Percentiles rank a stretch among this genome's conserved stretches.
Conservation (phyloP, 805 yeast genomes). For the Metschnikowia vanudenii region DNA sequence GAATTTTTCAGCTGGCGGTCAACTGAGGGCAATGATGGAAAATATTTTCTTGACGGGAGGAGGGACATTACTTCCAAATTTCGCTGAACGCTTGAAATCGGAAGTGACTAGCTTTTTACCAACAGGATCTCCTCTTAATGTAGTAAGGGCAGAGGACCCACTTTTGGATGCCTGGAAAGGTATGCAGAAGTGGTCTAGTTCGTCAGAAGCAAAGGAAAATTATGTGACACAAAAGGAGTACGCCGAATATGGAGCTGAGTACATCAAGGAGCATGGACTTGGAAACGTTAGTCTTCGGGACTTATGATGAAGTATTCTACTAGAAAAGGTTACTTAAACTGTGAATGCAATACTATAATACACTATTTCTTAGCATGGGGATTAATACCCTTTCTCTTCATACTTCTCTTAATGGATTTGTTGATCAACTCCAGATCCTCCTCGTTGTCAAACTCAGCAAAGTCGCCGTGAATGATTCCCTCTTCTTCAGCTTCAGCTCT, state of each 20-base stretch:
- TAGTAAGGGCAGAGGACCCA: conserved; percentile 67
- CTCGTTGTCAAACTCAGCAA: conserved; percentile 74
- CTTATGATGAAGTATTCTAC: neutral
- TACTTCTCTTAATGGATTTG: conserved; percentile 60
- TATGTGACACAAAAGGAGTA: conserved; percentile 71
- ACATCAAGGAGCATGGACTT: conserved; percentile 78
- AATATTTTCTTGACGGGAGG: conserved; percentile 91
- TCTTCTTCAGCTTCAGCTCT: conserved; percentile 79
- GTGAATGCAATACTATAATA: conserved; percentile 11
- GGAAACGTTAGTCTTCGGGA: conserved; percentile 54
- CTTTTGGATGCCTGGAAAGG: conserved; percentile 89
- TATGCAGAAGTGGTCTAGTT: conserved; percentile 74
- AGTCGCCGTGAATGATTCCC: conserved; percentile 81
- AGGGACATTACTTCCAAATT: conserved; percentile 59
- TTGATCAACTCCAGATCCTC: conserved; percentile 74
- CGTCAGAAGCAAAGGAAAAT: conserved; percentile 44
- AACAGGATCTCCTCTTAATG: conserved; percentile 55
- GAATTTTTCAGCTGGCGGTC: conserved; percentile 53
- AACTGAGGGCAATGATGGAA: conserved; percentile 49
- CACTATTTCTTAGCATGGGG: conserved; percentile 45
- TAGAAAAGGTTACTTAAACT: neutral
- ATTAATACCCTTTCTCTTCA: conserved; percentile 71
- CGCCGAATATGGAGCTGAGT: conserved; percentile 86
- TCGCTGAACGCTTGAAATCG: conserved; percentile 60
- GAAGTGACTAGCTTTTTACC: conserved; percentile 79